Base-by-base conservation (phyloP, 345 rosid genomes). In the Ceriops zippeliana region DNA sequence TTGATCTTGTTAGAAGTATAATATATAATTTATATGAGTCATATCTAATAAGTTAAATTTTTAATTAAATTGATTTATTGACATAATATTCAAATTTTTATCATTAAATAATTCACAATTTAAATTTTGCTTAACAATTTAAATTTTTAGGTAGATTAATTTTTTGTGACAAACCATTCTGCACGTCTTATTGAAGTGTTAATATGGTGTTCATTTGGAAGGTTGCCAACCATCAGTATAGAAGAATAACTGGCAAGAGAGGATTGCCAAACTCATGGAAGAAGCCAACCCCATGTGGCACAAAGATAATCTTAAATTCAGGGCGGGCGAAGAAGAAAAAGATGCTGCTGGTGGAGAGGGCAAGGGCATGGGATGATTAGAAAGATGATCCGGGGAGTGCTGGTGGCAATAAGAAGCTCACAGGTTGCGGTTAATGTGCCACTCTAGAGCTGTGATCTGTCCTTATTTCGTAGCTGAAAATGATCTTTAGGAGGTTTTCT, bases 321-420 rank as follows among this genome's bases (percentile, higher is more conserved):
- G 76, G 65, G 21, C 76, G 4, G 80, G 84, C 19, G 84, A 72
- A 37, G 85, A 68, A 66, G 90, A 85, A 19, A 88, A 86, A 1
- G 96, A 96, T 30, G 87, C 82, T 26, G 91, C 92, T 0, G 88
- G 88, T 82, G 31, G 82, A 83, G 61, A 89, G 75, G 79, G 96
- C 97, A 22, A 84, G 99, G 69, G 98, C 95, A 28, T 92, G 82
- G 58, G 96, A 96, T 61, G 98, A 90, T 70, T 92, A 98, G 99
- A 96, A 96, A 75, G 98, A 96, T 9, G 99, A 92, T 74, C 98
- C 99, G 64, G 92, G 96, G 10, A 98, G 99, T 63, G 99, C 97
- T 1, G 30, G 30, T 2, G 99, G 98, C 71, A 92, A 92, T 76
- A 85, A 81, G 82, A 96, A 96, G 83, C 2, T 28, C 30, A 28